Evolutionary conservation across 2,329 filamentous ascomycete genomes (phyloP).

Genomic region (Cytospora paraplurivora): DNA sequence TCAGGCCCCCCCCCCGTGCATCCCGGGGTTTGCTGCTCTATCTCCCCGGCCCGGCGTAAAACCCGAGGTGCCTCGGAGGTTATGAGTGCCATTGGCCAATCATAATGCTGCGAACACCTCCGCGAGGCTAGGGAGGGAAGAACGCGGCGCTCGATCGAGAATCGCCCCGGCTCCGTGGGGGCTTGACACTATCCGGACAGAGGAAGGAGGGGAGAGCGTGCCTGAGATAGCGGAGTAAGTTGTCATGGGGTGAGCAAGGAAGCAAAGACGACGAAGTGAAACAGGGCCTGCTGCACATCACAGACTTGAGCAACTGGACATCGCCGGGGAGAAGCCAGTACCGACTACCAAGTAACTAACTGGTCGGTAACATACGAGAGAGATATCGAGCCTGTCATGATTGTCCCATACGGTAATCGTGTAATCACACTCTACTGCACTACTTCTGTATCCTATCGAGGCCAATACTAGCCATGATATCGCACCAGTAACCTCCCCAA

Average conservation of each 20-base stretch:
- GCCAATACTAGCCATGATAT: slow-evolving; percentile 47
- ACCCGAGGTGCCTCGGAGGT: slow-evolving; percentile 24
- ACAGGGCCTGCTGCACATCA: neutral
- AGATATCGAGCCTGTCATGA: neutral
- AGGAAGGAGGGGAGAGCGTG: neutral
- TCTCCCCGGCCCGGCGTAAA: slow-evolving; percentile 7
- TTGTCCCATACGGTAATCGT: neutral
- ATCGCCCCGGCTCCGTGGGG: neutral
- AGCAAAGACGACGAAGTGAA: neutral
- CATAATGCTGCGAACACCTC: slow-evolving; percentile 3
- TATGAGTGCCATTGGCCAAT: slow-evolving; percentile 12
- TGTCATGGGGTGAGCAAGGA: neutral
- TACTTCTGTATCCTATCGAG: neutral
- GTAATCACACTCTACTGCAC: neutral
- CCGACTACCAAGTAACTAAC: neutral
- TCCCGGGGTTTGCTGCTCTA: neutral
- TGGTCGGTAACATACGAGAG: too few relatives aligned
- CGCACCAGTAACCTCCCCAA: slow-evolving; percentile 48
- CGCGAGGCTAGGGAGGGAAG: slow-evolving; percentile 5
- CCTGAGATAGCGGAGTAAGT: neutral
- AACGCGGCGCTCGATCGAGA: neutral
- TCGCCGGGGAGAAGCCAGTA: neutral
- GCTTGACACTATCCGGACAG: neutral
- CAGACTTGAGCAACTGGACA: neutral
- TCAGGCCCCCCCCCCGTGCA: neutral